phyloP scores from a whole-genome alignment of 2,329 filamentous ascomycete genomes.

The Juglanconis sp. region DNA sequence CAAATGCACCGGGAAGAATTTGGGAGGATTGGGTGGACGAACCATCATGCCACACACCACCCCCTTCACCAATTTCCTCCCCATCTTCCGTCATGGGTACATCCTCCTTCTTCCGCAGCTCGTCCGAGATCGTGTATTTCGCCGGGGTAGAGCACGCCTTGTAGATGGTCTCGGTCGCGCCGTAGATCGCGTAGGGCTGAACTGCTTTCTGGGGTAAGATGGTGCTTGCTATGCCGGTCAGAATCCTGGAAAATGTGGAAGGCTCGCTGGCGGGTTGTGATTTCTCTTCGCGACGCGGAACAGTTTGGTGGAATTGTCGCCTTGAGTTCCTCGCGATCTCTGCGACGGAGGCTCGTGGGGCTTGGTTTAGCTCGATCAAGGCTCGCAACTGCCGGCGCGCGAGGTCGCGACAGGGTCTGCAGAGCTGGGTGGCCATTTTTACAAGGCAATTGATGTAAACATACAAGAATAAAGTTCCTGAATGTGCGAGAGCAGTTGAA shows the following conservation, averaged over 20 bases:
- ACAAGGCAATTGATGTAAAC: background rate
- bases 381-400: slow-evolving; percentile 31
- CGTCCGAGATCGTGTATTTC: slow-evolving; percentile 71
- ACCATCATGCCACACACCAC: slow-evolving; percentile 82
- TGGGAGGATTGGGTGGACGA: slow-evolving; percentile 25
- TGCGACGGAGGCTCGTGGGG: slow-evolving; percentile 5
- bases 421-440: slow-evolving; percentile 45
- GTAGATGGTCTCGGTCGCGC: slow-evolving; percentile 74
- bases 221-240: slow-evolving; percentile 4
- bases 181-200: slow-evolving; percentile 71
- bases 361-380: slow-evolving; percentile 6
- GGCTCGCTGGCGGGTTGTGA: slow-evolving; percentile 1
- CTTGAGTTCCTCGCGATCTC: slow-evolving; percentile 8
- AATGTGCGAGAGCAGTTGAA: background rate
- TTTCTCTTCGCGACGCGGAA: slow-evolving; percentile 8
- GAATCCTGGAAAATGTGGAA: slow-evolving; percentile 8
- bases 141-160: slow-evolving; percentile 70
- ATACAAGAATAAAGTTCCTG: background rate
- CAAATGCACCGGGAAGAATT: background rate
- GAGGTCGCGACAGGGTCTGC: slow-evolving; percentile 29
- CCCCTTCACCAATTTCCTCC: slow-evolving; percentile 75
- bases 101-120: slow-evolving; percentile 60
- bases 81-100: slow-evolving; percentile 72
- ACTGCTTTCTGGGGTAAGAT: slow-evolving; percentile 17
- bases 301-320: slow-evolving; percentile 15